Conservation (phyloP, 306 rosid species). For the Glycyrrhiza uralensis region DNA sequence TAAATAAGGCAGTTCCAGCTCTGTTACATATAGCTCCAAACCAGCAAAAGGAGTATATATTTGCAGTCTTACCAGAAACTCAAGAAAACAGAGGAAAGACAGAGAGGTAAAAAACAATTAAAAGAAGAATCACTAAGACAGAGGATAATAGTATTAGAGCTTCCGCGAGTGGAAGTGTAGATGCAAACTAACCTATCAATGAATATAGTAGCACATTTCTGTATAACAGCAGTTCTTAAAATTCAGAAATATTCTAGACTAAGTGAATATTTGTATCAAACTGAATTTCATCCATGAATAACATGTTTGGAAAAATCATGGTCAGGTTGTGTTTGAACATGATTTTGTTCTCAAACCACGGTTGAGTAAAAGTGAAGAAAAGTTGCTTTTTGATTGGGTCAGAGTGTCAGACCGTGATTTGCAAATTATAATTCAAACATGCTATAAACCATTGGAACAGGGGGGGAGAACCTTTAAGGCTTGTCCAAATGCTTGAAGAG, state of each 20-base stretch:
- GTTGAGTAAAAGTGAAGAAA: background rate
- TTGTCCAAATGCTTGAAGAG: constrained; percentile 69
- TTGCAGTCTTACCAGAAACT: background rate
- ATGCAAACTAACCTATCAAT: background rate
- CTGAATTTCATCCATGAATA: background rate
- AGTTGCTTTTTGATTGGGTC: background rate
- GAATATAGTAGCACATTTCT: background rate
- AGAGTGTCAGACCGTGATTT: background rate
- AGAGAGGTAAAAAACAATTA: background rate
- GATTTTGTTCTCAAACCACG: constrained; percentile 11
- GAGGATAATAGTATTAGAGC: background rate
- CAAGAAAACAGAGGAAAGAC: background rate
- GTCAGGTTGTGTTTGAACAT: background rate
- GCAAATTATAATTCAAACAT: background rate
- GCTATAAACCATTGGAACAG: constrained; percentile 4
- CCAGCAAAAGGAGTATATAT: background rate
- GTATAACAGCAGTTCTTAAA: constrained; percentile 1
- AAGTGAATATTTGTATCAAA: background rate
- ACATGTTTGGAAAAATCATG: background rate
- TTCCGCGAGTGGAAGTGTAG: background rate
- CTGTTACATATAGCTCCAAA: background rate
- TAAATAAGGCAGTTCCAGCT: background rate
- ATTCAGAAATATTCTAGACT: background rate
- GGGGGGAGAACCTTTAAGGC: constrained; percentile 60
- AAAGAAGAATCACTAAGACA: background rate